A percentile compares a stretch with the other conserved stretches of the same genome.
phyloP scores from a whole-genome alignment of 2,329 filamentous ascomycete species.

The Mycosphaerella sp. region DNA sequence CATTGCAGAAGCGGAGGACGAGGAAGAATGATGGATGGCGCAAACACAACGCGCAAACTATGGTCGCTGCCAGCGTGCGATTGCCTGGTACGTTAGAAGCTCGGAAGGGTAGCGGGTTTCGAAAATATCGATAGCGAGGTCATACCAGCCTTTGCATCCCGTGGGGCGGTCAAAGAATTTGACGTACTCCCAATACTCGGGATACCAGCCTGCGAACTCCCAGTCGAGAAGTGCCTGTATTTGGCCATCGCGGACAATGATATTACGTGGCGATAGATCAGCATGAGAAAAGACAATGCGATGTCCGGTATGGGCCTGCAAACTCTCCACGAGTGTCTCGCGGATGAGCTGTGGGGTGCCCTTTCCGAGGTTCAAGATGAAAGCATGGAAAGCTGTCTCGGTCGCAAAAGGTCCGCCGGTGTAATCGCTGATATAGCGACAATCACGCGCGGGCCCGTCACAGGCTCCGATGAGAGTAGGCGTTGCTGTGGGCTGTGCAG shows the following conservation, averaged over 20 bases:
- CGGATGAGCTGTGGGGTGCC: constrained; percentile 9
- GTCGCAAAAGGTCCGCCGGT: constrained; percentile 11
- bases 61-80: neutral
- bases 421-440: constrained; percentile 5
- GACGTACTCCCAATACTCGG: constrained; percentile 23
- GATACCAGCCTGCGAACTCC: constrained; percentile 22
- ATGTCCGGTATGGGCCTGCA: neutral
- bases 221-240: constrained; percentile 21
- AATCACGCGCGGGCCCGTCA: constrained; percentile 5
- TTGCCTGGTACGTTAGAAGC: constrained; percentile 4
- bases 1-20: too few relatives aligned
- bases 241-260: constrained; percentile 15
- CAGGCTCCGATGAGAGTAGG: constrained; percentile 6
- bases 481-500: neutral
- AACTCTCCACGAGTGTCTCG: constrained; percentile 2
- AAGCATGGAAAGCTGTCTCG: constrained; percentile 17
- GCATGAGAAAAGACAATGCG: constrained; percentile 20
- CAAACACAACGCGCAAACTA: constrained; percentile 12
- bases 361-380: constrained; percentile 6
- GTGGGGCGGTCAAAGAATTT: constrained; percentile 19
- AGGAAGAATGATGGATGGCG: constrained; percentile 2
- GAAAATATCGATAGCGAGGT: constrained; percentile 9
- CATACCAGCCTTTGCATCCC: constrained; percentile 13
- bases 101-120: constrained; percentile 6
- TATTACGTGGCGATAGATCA: constrained; percentile 20